These are phyloP conservation scores for Brassica incana DNA, from an alignment of 345 rosid genomes.

Conservation along the genomic window DNA sequence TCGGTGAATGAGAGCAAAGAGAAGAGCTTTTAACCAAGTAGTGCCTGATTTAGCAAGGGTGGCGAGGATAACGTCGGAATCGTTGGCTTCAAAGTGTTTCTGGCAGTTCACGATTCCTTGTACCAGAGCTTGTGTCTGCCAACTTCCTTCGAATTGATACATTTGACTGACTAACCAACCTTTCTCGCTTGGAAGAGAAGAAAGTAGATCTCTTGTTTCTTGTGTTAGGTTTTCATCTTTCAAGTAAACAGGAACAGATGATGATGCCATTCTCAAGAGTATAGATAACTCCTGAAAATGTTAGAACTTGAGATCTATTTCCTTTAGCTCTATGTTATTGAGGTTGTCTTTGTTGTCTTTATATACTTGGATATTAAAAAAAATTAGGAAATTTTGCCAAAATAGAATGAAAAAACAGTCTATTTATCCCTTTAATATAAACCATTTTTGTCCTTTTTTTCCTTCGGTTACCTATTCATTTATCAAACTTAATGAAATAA, in stretches of 20 bases:
- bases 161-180: slow-evolving; percentile 46
- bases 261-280: slow-evolving; percentile 9
- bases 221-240: slow-evolving; percentile 18
- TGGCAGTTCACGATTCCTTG: slow-evolving; percentile 40
- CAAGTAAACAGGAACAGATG: background rate
- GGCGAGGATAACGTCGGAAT: slow-evolving; percentile 46
- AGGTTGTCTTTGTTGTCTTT: too few species aligned
- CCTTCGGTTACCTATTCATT: too few species aligned
- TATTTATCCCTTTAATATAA: too few species aligned
- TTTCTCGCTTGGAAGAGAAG: slow-evolving; percentile 43
- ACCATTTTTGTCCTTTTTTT: too few species aligned
- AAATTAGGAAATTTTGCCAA: too few species aligned
- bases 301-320: too few species aligned
- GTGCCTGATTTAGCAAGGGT: slow-evolving; percentile 62
- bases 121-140: slow-evolving; percentile 32
- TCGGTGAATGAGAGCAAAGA: slow-evolving; percentile 48
- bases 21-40: slow-evolving; percentile 58
- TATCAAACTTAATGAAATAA: too few species aligned
- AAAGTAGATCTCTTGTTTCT: slow-evolving; percentile 43
- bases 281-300: background rate
- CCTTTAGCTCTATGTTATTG: too few species aligned
- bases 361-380: too few species aligned
- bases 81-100: slow-evolving; percentile 43
- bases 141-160: slow-evolving; percentile 50
- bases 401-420: too few species aligned